Base-by-base conservation (phyloP, 1,139 yeast species). In the Suhomyces atakaporum region DNA sequence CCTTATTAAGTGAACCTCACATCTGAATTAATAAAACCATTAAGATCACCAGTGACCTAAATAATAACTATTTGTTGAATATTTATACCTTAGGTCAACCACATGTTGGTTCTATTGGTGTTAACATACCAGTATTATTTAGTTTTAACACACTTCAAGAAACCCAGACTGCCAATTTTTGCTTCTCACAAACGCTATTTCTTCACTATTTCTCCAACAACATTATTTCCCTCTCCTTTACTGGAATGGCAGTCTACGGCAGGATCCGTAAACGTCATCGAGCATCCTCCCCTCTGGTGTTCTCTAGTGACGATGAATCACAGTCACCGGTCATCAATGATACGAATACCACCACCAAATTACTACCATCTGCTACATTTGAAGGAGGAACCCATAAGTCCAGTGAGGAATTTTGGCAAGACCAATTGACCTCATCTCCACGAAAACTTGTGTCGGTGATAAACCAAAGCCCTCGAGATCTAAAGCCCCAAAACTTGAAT, bases 341-440 rank as follows among this genome's bases (percentile, higher is more conserved):
- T 11, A 7, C 16, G 14, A 32, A 31, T 23, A 31, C 31, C 10
- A 16, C 29, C 20, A 26, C 29, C 8, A 18, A 33, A 11, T 26
- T 39, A 12, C 14, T 39, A 14, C 39, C 42, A 4, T 39, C 42
- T 8, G 33, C 36, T 3, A 9, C 27, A 6, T 20, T 39, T 10
- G 15, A 25, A 3, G 3, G 27, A 8, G 19, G n/a, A 10, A 31
- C 42, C 6, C 14, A 11, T 16, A 32, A 35, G 16, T 5, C 31
- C 2, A 14, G 14, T 3, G 18, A 5, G 3, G 18, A 10, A 5
- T 19, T 29, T n/a, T 27, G 31, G 8, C 35, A 37, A 5, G 45
- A 42, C 20, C 19, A 28, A 9, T 28, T 53, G 33, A 48, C 54
- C 12, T 45, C 41, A 3, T 55, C 61, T 7, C 62, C 62, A 1